Base-by-base conservation (phyloP, 2,329 filamentous ascomycete species). In the Ceratocystis alfenasii region DNA sequence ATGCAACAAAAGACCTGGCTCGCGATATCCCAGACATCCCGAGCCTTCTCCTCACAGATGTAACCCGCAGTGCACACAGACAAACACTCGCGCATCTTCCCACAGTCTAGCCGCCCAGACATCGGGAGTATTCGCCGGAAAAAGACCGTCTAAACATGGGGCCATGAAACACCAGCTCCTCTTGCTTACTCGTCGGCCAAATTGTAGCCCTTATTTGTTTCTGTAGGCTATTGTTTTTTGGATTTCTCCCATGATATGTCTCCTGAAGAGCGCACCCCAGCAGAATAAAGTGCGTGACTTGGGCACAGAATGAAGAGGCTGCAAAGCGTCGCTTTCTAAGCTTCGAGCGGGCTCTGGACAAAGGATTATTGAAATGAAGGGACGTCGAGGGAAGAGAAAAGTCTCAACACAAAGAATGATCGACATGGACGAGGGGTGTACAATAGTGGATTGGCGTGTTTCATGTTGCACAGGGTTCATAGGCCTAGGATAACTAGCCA, bases 391-490 rank as follows among this genome's bases (percentile, higher is more conserved):
- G 22, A 57, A 33, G 3, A 33, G 55, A 59, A 59, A 59, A 33
- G 15, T 6, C 25, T 53, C 25, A 59, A 8, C 3, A 59, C 53
- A 59, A 59, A 59, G 55, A 59, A 59, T 59, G 55, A 59, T 59
- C 55, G 55, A 59, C 55, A 59, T n/a, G 55, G 55, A 59, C 8
- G 55, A n/a, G 55, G 12, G 15, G n/a, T 33, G 22, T 22, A 15
- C 30, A n/a, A 15, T 36, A 33, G 55, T 59, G 55, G 55, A 36
- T 36, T 59, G 12, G 55, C 25, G 55, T 30, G 55, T 59, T 59
- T 59, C 55, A 59, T 59, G 55, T 59, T 22, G 55, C 55, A 59
- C 55, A 20, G 55, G 55, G 55, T 59, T 59, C 17, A 36, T n/a
- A 30, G 28, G 8, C 28, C 48, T 10, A 53, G 12, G 48, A 53